Percentiles rank a stretch among this genome's conserved stretches.
Evolutionary conservation across 352 stramenopile species (phyloP).

Genomic region (Saprolegnia parasitica): DNA sequence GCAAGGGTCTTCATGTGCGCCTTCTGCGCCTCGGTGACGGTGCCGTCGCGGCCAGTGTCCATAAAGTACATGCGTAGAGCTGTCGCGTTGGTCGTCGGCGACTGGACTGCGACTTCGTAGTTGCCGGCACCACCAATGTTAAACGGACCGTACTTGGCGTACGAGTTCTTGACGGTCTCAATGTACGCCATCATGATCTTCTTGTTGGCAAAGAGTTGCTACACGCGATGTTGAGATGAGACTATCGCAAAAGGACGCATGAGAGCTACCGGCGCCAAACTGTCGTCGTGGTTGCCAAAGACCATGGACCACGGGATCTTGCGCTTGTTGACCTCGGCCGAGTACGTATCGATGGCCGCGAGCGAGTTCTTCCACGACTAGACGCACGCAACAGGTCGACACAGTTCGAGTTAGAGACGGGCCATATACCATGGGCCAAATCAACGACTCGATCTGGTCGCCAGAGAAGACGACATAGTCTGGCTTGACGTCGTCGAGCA

Average conservation of each 20-base stretch:
- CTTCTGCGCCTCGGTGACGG: constrained; percentile 46
- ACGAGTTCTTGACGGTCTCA: constrained; percentile 33
- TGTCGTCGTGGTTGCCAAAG: constrained; percentile 63
- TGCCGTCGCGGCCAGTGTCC: constrained; percentile 42
- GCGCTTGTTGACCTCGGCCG: constrained; percentile 36
- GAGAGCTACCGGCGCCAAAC: neutral
- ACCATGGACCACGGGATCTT: constrained; percentile 52
- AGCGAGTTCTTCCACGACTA: constrained; percentile 17
- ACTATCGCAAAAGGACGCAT: neutral
- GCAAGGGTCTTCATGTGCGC: constrained; percentile 9
- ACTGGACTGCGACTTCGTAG: constrained; percentile 50
- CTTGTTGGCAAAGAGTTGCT: constrained; percentile 7
- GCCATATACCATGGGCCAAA: constrained; percentile 9
- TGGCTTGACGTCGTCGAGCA: constrained; percentile 54
- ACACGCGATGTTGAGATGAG: neutral
- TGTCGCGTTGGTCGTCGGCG: constrained; percentile 30
- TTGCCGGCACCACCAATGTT: constrained; percentile 56
- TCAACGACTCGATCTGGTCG: constrained; percentile 50
- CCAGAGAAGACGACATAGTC: constrained; percentile 64
- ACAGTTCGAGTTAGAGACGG: neutral
- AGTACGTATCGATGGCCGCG: constrained; percentile 40
- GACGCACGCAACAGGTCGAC: neutral
- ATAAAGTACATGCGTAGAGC: constrained; percentile 75
- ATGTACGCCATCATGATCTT: constrained; percentile 7
- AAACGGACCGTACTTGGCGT: constrained; percentile 43